Percentiles rank a stretch among this genome's conserved stretches.
phyloP scores from a whole-genome alignment of 768 basidiomycete genomes.

The Boletus reticuloceps region DNA sequence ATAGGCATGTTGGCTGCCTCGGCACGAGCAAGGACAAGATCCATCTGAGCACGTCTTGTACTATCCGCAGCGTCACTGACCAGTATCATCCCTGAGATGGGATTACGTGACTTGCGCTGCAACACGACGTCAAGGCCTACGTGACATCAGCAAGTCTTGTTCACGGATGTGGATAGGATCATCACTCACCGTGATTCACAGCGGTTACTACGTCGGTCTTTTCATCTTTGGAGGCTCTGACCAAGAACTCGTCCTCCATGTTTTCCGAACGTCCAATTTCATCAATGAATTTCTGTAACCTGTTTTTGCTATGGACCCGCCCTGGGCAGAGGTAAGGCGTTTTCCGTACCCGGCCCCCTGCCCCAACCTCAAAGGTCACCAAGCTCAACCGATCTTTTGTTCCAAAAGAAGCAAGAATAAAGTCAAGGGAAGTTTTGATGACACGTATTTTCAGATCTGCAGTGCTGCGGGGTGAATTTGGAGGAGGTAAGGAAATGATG shows the following conservation, averaged over 20 bases:
- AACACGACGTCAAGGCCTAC: constrained; percentile 88
- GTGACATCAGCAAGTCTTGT: neutral
- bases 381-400: constrained; percentile 80
- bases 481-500: constrained; percentile 82
- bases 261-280: constrained; percentile 49
- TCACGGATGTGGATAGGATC: neutral
- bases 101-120: constrained; percentile 90
- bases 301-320: constrained; percentile 60
- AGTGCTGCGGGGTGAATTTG: constrained; percentile 67
- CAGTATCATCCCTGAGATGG: constrained; percentile 87
- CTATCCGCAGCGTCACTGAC: constrained; percentile 92
- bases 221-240: constrained; percentile 81
- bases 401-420: constrained; percentile 74
- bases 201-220: constrained; percentile 97
- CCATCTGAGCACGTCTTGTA: constrained; percentile 95
- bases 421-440: constrained; percentile 85
- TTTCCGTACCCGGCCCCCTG: constrained; percentile 78
- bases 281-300: constrained; percentile 78
- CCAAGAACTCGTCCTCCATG: constrained; percentile 62
- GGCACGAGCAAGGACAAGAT: constrained; percentile 92
- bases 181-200: constrained; percentile 80
- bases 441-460: constrained; percentile 86
- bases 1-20: constrained; percentile 97
- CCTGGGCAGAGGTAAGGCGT: constrained; percentile 89
- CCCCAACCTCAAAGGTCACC: constrained; percentile 90